A percentile compares a stretch with the other conserved stretches of the same genome.
These are phyloP conservation scores for Rubus parviflorus DNA, from an alignment of 306 rosid species.

Conservation along the genomic window DNA sequence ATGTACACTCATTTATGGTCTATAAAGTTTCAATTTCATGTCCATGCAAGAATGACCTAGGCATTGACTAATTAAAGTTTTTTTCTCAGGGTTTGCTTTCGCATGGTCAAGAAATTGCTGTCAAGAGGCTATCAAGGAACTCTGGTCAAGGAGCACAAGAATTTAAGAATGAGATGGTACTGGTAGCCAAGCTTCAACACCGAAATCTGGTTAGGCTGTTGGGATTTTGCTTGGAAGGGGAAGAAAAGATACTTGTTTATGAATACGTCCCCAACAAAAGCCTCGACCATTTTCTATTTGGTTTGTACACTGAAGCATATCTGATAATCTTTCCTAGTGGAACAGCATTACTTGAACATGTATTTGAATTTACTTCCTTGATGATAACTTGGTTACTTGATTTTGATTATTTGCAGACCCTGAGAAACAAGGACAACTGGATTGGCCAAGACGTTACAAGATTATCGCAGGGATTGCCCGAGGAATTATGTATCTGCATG, in stretches of 20 bases:
- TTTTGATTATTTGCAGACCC: slow-evolving; percentile 14
- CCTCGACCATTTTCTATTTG: slow-evolving; percentile 47
- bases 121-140: slow-evolving; percentile 51
- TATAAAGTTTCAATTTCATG: background rate
- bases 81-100: slow-evolving; percentile 47
- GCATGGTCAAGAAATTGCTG: slow-evolving; percentile 54
- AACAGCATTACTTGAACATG: background rate
- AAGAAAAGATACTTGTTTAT: slow-evolving; percentile 57
- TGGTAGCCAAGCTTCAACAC: slow-evolving; percentile 64
- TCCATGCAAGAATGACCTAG: background rate
- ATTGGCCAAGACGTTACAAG: slow-evolving; percentile 11
- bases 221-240: slow-evolving; percentile 59
- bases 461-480: slow-evolving; percentile 4
- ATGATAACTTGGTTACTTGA: background rate
- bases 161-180: slow-evolving; percentile 55
- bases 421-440: slow-evolving; percentile 5
- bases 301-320: slow-evolving; percentile 16
- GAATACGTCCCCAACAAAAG: slow-evolving; percentile 55
- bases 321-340: background rate
- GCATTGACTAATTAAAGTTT: background rate
- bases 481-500: slow-evolving; percentile 12
- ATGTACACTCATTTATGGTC: background rate
- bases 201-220: slow-evolving; percentile 50
- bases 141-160: slow-evolving; percentile 53
- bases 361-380: background rate